Conservation (phyloP, 2,329 filamentous ascomycete genomes). For the Colletotrichum melonis region DNA sequence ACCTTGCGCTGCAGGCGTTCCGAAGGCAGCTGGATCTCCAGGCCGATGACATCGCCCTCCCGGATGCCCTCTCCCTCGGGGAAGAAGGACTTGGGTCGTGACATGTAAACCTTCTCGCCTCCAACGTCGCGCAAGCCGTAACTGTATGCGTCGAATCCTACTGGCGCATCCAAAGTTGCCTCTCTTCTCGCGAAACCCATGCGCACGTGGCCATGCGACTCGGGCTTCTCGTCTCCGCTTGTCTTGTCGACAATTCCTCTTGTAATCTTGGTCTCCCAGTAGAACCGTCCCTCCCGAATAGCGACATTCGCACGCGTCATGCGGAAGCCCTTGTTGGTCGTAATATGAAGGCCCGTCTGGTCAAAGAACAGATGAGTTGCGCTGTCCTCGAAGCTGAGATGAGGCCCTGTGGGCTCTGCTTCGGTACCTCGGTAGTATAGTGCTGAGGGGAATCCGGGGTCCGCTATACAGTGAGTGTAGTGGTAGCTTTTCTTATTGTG, state of each 20-base stretch:
- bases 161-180: conserved; percentile 83
- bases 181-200: conserved; percentile 89
- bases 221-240: conserved; percentile 54
- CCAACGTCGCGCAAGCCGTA: conserved; percentile 91
- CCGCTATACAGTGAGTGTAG: conserved; percentile 91
- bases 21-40: conserved; percentile 91
- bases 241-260: conserved; percentile 71
- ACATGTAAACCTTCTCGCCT: conserved; percentile 94
- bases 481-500: conserved; percentile 81
- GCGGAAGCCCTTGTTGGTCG: conserved; percentile 92
- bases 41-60: conserved; percentile 92
- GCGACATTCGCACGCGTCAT: conserved; percentile 92
- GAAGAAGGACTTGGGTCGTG: conserved; percentile 91
- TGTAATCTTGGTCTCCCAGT: conserved; percentile 93
- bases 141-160: conserved; percentile 91
- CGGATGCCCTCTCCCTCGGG: conserved; percentile 80
- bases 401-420: conserved; percentile 82
- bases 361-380: conserved; percentile 88
- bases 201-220: conserved; percentile 75
- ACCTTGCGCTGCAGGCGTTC: conserved; percentile 89
- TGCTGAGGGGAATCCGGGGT: conserved; percentile 86
- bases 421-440: conserved; percentile 93
- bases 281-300: conserved; percentile 88
- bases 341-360: conserved; percentile 79
- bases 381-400: conserved; percentile 93